These are phyloP conservation scores for Lasiosphaeriaceae sp. DNA, from an alignment of 495 filamentous ascomycete species.

Conservation along the genomic window DNA sequence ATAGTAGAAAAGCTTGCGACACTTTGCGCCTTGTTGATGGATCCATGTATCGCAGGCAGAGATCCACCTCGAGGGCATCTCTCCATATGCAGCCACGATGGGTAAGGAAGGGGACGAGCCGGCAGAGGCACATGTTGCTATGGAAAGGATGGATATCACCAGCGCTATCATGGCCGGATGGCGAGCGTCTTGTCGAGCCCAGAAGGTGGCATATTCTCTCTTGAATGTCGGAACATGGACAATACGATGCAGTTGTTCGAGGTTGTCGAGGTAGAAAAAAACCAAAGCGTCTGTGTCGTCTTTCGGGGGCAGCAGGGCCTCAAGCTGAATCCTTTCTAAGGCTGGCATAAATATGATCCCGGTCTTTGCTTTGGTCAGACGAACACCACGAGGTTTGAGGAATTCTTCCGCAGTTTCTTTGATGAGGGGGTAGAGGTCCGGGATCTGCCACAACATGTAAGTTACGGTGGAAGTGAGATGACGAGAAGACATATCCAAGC, in stretches of 20 bases:
- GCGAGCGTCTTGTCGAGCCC: slow-evolving; percentile 21
- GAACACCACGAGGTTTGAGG: slow-evolving; percentile 31
- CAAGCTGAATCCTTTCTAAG: not conserved
- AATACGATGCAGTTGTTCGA: slow-evolving; percentile 47
- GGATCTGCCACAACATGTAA: not conserved
- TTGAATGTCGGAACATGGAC: slow-evolving; percentile 50
- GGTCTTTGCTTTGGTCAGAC: slow-evolving; percentile 22
- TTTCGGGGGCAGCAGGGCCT: slow-evolving; percentile 39
- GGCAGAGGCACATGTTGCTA: slow-evolving; percentile 60
- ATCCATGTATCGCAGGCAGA: slow-evolving; percentile 30
- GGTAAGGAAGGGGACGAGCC: slow-evolving; percentile 67
- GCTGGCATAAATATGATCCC: slow-evolving; percentile 4
- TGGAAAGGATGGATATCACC: slow-evolving; percentile 29
- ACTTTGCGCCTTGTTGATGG: slow-evolving; percentile 19
- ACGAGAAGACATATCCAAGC: not conserved
- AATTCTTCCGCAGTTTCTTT: slow-evolving; percentile 32
- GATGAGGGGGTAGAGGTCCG: slow-evolving; percentile 28
- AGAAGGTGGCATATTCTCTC: slow-evolving; percentile 35
- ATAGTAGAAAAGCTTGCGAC: slow-evolving; percentile 33
- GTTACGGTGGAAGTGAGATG: not conserved
- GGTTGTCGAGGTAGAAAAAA: slow-evolving; percentile 39
- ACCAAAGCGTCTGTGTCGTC: slow-evolving; percentile 44
- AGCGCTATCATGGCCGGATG: slow-evolving; percentile 29
- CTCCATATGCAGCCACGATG: no score
- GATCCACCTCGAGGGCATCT: slow-evolving; percentile 30